Conservation (phyloP, 2,329 filamentous ascomycete species). For the Pseudogymnoascus sp. region DNA sequence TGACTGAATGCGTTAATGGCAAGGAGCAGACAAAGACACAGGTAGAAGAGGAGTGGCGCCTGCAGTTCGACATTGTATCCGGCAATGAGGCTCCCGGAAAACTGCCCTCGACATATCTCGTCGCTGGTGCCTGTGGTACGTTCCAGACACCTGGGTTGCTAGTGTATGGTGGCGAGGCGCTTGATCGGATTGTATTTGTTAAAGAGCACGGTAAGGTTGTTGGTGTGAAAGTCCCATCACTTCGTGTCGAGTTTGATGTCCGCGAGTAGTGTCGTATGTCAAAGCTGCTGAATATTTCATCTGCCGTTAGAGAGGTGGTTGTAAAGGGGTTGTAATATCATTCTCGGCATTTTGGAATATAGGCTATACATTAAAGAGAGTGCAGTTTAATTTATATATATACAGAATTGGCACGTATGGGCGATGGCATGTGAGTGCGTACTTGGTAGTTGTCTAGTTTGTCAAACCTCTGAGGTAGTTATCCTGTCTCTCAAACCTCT, state of each 20-base stretch:
- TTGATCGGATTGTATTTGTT: conserved; percentile 5
- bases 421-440: not conserved
- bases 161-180: not conserved
- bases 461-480: not conserved
- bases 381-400: not conserved
- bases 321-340: not conserved
- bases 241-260: not conserved
- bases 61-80: not conserved
- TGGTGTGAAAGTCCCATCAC: not conserved
- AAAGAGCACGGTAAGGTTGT: not conserved
- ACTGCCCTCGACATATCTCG: not conserved
- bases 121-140: not conserved
- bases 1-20: not conserved
- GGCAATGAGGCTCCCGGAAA: not conserved
- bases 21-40: not conserved
- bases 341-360: not conserved
- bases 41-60: conserved; percentile 4
- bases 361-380: not conserved
- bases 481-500: not conserved
- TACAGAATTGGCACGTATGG: not conserved
- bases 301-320: not conserved
- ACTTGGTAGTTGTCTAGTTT: no score
- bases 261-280: not conserved
- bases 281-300: not conserved
- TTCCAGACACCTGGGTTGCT: conserved; percentile 1